phyloP scores from a whole-genome alignment of 495 filamentous ascomycete species.

The Podospora australis region DNA sequence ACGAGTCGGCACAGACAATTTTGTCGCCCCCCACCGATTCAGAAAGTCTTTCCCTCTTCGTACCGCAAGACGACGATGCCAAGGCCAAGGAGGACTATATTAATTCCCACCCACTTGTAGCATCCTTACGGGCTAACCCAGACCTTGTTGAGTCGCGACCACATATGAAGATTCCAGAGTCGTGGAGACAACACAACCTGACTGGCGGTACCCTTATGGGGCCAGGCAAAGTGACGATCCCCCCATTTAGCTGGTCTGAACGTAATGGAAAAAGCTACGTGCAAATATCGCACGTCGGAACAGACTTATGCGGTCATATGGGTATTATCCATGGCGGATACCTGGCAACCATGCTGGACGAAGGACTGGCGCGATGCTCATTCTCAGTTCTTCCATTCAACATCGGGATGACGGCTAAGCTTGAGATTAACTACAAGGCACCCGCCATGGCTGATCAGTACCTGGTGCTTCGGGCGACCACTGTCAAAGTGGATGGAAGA shows the following conservation, averaged over 20 bases:
- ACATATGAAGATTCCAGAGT: conserved; percentile 72
- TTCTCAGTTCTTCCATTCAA: conserved; percentile 86
- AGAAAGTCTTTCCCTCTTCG: conserved; percentile 64
- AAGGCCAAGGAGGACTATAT: conserved; percentile 65
- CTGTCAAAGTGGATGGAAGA: conserved; percentile 81
- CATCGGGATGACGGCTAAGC: conserved; percentile 82
- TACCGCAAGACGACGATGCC: conserved; percentile 53
- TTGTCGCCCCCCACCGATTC: conserved; percentile 58
- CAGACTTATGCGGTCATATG: conserved; percentile 80
- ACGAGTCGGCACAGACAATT: conserved; percentile 36
- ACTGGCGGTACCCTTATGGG: conserved; percentile 78
- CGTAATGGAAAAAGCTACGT: conserved; percentile 64
- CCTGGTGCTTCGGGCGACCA: conserved; percentile 72
- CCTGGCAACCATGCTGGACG: conserved; percentile 86
- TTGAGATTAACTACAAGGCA: conserved; percentile 82
- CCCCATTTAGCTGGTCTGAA: conserved; percentile 71
- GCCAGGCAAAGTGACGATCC: conserved; percentile 69
- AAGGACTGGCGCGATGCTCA: conserved; percentile 84
- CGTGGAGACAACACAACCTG: conserved; percentile 62
- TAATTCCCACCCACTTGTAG: conserved; percentile 63
- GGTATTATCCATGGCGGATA: conserved; percentile 90
- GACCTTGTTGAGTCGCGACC: conserved; percentile 73
- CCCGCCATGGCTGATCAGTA: conserved; percentile 73
- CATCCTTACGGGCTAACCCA: conserved; percentile 57
- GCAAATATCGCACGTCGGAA: conserved; percentile 71